Conservation (phyloP, 2,329 filamentous ascomycete species). For the Sclerotinia nivalis region DNA sequence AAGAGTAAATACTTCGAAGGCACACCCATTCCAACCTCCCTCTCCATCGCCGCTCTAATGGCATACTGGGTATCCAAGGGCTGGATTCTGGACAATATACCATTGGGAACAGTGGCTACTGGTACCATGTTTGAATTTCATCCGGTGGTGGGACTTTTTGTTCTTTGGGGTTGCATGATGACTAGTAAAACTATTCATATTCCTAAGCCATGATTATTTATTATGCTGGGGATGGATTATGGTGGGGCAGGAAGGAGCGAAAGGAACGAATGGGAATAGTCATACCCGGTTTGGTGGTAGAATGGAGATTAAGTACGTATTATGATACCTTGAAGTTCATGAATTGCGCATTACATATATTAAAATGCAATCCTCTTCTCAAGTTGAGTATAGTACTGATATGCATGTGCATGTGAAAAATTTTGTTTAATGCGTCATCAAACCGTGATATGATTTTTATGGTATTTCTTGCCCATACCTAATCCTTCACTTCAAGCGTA, state of each 20-base stretch:
- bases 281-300: not conserved
- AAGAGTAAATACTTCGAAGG: slow-evolving; percentile 97
- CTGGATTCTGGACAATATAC: slow-evolving; percentile 78
- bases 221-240: not conserved
- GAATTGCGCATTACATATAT: slow-evolving; percentile 4
- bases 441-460: not conserved
- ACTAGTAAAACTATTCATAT: slow-evolving; percentile 93
- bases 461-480: not conserved
- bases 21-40: slow-evolving; percentile 88
- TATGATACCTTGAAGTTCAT: slow-evolving; percentile 23
- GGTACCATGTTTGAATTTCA: slow-evolving; percentile 80
- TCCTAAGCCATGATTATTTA: slow-evolving; percentile 67
- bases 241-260: not conserved
- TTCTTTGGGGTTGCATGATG: slow-evolving; percentile 91
- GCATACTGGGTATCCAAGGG: slow-evolving; percentile 82
- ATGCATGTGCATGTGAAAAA: not conserved
- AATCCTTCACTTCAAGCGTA: too few species aligned
- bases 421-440: not conserved
- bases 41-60: slow-evolving; percentile 81
- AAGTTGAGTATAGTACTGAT: not conserved
- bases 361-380: slow-evolving; percentile 3
- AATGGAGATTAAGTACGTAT: slow-evolving; percentile 16
- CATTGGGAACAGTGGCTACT: slow-evolving; percentile 66
- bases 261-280: not conserved
- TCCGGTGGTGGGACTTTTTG: slow-evolving; percentile 76